phyloP scores from a whole-genome alignment of 2,329 filamentous ascomycete species.

The Talaromyces sp. region DNA sequence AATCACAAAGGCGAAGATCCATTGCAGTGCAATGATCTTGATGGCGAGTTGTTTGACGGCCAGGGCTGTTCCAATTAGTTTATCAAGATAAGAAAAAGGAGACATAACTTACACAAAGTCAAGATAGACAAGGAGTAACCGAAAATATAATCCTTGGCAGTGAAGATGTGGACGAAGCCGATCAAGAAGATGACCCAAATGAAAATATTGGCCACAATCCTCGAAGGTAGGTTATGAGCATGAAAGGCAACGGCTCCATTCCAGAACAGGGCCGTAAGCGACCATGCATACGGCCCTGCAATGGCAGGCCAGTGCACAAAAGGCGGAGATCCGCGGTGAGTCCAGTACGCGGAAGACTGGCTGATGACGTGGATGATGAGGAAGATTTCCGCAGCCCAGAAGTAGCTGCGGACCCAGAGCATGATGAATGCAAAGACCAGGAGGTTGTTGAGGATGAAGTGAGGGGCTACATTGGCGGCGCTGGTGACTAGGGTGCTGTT shows the following conservation, averaged over 20 bases:
- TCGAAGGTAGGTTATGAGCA: slow-evolving; percentile 60
- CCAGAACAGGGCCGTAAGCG: slow-evolving; percentile 82
- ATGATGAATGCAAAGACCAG: slow-evolving; percentile 76
- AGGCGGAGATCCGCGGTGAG: slow-evolving; percentile 64
- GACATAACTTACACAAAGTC: slow-evolving; percentile 55
- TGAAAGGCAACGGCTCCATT: slow-evolving; percentile 79
- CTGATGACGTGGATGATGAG: slow-evolving; percentile 79
- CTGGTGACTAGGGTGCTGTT: slow-evolving; percentile 59
- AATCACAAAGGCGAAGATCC: slow-evolving; percentile 86
- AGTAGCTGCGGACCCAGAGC: slow-evolving; percentile 72
- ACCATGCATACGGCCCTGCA: slow-evolving; percentile 77
- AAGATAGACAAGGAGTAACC: slow-evolving; percentile 73
- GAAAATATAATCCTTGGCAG: slow-evolving; percentile 71
- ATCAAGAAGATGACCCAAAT: slow-evolving; percentile 79
- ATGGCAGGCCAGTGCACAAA: slow-evolving; percentile 73
- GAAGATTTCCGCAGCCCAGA: slow-evolving; percentile 70
- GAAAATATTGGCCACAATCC: slow-evolving; percentile 79
- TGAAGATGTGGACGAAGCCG: slow-evolving; percentile 68
- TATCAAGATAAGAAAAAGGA: neutral
- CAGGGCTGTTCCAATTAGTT: slow-evolving; percentile 42
- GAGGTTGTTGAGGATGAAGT: slow-evolving; percentile 83
- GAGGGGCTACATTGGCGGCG: slow-evolving; percentile 71
- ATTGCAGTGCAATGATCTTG: slow-evolving; percentile 73
- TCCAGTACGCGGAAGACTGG: slow-evolving; percentile 72
- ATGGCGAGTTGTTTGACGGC: slow-evolving; percentile 71